These are phyloP conservation scores for Filobasidium wieringae DNA, from an alignment of 768 basidiomycete genomes.

Conservation along the genomic window DNA sequence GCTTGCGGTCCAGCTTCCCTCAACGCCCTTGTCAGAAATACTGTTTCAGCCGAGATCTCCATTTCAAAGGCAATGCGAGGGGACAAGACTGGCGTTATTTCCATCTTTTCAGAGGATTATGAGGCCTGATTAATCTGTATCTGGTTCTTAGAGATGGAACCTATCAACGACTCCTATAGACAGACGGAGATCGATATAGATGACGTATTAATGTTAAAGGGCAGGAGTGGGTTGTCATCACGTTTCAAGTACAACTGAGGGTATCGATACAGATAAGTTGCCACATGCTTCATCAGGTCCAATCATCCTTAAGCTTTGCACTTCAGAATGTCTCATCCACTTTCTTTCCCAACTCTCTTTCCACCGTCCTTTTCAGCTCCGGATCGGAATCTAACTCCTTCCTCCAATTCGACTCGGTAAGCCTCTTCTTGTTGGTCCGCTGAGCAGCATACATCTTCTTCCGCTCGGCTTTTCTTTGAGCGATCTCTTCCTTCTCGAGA, in stretches of 20 bases:
- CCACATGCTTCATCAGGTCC: too few species aligned
- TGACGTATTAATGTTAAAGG: too few species aligned
- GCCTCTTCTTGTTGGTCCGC: slow-evolving; percentile 8
- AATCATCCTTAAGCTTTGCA: too few species aligned
- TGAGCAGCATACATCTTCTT: slow-evolving; percentile 12
- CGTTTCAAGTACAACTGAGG: too few species aligned
- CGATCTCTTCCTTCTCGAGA: slow-evolving; percentile 16
- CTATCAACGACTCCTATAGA: too few species aligned
- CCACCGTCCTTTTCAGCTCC: neutral
- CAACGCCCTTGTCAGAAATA: slow-evolving; percentile 57
- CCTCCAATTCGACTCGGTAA: slow-evolving; percentile 15
- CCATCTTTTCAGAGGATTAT: slow-evolving; percentile 58
- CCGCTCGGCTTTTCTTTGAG: slow-evolving; percentile 10
- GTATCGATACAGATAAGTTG: too few species aligned
- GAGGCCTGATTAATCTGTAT: too few species aligned
- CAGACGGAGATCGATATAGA: too few species aligned
- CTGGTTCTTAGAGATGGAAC: too few species aligned
- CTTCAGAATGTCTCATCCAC: too few species aligned
- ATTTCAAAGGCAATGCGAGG: slow-evolving; percentile 47
- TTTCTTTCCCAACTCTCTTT: neutral
- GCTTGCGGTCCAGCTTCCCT: slow-evolving; percentile 64
- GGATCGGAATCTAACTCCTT: slow-evolving; percentile 4
- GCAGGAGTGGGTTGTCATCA: too few species aligned
- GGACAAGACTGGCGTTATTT: slow-evolving; percentile 51
- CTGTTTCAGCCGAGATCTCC: slow-evolving; percentile 52